phyloP scores from a whole-genome alignment of 2,329 filamentous ascomycete genomes.

The Hypoxylon sp. region DNA sequence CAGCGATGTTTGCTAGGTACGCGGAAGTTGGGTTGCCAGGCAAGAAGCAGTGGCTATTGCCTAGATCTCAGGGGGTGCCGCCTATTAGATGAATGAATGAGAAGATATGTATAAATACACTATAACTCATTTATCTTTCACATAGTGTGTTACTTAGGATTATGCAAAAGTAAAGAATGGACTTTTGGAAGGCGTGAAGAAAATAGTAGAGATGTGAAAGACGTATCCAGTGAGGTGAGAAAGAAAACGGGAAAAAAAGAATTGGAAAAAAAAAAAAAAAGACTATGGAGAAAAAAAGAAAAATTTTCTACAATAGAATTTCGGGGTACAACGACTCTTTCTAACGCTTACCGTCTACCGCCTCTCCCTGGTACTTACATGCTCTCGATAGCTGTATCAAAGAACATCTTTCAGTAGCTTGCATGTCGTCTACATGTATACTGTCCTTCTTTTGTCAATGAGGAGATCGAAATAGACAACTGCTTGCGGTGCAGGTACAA shows the following conservation, averaged over 20 bases:
- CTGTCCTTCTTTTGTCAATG: slow-evolving; percentile 25
- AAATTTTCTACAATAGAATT: slow-evolving; percentile 33
- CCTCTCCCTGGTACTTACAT: background rate
- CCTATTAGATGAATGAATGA: background rate
- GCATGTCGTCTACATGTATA: slow-evolving; percentile 4
- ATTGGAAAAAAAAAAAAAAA: slow-evolving; percentile 23
- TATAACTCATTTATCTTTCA: background rate
- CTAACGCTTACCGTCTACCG: background rate
- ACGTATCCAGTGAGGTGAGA: background rate
- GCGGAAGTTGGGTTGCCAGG: background rate
- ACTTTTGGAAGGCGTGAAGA: background rate
- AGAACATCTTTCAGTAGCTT: background rate
- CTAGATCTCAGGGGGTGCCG: slow-evolving; percentile 3
- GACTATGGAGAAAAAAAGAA: slow-evolving; percentile 23
- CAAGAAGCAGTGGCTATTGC: slow-evolving; percentile 1
- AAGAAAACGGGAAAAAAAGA: slow-evolving; percentile 12
- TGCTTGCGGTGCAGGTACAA: slow-evolving; percentile 39
- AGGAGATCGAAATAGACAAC: slow-evolving; percentile 22
- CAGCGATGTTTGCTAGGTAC: background rate
- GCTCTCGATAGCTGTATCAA: slow-evolving; percentile 5
- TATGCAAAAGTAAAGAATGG: background rate
- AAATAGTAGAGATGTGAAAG: background rate
- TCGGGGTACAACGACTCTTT: slow-evolving; percentile 26
- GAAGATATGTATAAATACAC: background rate
- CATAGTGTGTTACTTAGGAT: background rate